These are phyloP conservation scores for Epichloe amarillans DNA, from an alignment of 2,329 filamentous ascomycete genomes.

Conservation along the genomic window DNA sequence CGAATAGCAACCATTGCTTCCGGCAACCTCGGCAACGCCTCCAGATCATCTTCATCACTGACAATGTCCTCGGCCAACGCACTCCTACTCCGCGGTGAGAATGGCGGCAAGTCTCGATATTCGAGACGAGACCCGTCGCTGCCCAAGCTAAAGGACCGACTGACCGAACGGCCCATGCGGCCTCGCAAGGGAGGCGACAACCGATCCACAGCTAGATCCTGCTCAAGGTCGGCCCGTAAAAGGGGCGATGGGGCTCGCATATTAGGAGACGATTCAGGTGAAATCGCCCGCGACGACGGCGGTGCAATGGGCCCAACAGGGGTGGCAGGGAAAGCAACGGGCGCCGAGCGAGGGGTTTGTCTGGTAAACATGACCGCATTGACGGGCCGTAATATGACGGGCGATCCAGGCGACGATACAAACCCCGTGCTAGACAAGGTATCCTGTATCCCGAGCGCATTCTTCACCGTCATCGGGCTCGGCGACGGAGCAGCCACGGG, in stretches of 20 bases:
- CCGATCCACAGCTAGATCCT: slow-evolving; percentile 25
- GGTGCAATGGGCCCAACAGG: slow-evolving; percentile 10
- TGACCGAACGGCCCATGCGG: slow-evolving; percentile 17
- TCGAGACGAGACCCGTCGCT: slow-evolving; percentile 18
- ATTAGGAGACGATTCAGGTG: slow-evolving; percentile 17
- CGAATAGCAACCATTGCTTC: slow-evolving; percentile 20
- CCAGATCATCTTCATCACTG: slow-evolving; percentile 13
- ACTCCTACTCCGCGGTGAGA: slow-evolving; percentile 22
- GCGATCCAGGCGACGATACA: slow-evolving; percentile 16
- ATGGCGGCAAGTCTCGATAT: slow-evolving; percentile 23
- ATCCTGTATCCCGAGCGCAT: slow-evolving; percentile 22
- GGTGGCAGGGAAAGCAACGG: not conserved
- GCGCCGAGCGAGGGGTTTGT: not conserved
- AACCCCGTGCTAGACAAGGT: slow-evolving; percentile 7
- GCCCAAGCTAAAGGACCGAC: slow-evolving; percentile 22
- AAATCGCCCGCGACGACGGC: slow-evolving; percentile 13
- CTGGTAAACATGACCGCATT: slow-evolving; percentile 7
- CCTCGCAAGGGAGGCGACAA: slow-evolving; percentile 22
- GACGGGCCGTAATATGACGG: slow-evolving; percentile 18
- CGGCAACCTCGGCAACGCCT: slow-evolving; percentile 19
- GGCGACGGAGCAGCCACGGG: slow-evolving; percentile 1
- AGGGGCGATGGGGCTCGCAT: slow-evolving; percentile 19
- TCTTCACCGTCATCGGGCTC: slow-evolving; percentile 11
- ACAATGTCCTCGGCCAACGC: slow-evolving; percentile 8
- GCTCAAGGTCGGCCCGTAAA: slow-evolving; percentile 23